Conservation (phyloP, 805 yeast species). For the Yamadazyma tumulicola region DNA sequence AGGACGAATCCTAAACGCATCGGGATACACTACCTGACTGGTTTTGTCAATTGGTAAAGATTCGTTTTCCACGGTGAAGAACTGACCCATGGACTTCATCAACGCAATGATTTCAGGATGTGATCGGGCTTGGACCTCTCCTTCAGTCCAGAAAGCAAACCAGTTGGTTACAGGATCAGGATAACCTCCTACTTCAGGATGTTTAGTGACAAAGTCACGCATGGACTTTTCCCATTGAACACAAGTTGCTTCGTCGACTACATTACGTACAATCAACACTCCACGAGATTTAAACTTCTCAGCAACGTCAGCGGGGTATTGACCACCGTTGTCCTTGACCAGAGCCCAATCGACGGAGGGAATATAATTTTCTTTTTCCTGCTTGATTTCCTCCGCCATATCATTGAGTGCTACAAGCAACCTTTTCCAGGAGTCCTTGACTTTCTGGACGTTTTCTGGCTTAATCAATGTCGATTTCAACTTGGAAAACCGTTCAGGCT, state of each 20-base stretch:
- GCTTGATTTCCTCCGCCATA: slow-evolving; percentile 12
- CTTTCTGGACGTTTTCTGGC: slow-evolving; percentile 22
- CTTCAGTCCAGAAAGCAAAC: slow-evolving; percentile 35
- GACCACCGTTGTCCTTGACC: slow-evolving; percentile 9
- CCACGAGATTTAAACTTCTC: slow-evolving; percentile 18
- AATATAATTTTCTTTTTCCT: slow-evolving; percentile 9
- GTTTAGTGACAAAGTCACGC: slow-evolving; percentile 20
- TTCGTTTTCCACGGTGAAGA: slow-evolving; percentile 28
- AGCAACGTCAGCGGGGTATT: slow-evolving; percentile 9
- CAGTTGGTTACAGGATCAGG: slow-evolving; percentile 25
- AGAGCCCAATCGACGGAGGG: slow-evolving; percentile 13
- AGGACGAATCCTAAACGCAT: slow-evolving; percentile 36
- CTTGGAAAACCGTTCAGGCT: slow-evolving; percentile 10
- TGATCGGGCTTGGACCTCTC: slow-evolving; percentile 37
- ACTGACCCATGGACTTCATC: slow-evolving; percentile 22
- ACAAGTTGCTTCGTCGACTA: slow-evolving; percentile 23
- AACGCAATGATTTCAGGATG: slow-evolving; percentile 28
- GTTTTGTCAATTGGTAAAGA: slow-evolving; percentile 23
- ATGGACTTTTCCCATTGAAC: slow-evolving; percentile 18
- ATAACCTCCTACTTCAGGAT: slow-evolving; percentile 26
- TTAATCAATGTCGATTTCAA: slow-evolving; percentile 18
- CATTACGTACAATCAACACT: slow-evolving; percentile 26
- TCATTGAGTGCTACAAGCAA: slow-evolving; percentile 20
- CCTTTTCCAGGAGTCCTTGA: slow-evolving; percentile 26
- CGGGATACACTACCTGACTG: slow-evolving; percentile 36